Base-by-base conservation (phyloP, 306 rosid species). In the Astragalus membranaceus region DNA sequence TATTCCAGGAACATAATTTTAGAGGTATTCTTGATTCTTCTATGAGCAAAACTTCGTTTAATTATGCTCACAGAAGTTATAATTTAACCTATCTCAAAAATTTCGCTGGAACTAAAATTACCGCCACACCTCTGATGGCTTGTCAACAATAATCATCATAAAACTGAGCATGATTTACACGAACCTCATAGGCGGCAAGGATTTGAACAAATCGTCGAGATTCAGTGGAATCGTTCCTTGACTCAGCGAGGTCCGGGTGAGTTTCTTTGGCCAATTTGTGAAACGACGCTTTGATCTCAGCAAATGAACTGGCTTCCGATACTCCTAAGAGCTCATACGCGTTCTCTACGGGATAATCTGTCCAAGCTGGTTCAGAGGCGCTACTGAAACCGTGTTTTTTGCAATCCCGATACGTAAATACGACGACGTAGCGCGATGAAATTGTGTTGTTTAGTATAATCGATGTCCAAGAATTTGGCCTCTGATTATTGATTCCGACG, bases 131-230 rank as follows among this genome's bases (percentile, higher is more conserved):
- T 17, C 30, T 15, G 59, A 66, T 42, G 52, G 4, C 36, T 26
- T 33, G 48, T 4, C 41, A 43, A 48, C 37, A 8, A 37, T 47
- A 42, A 58, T 26, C n/a, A 59, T 53, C 36, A 60, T 15, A 62
- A 37, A 67, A 14, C 32, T 3, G 46, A 47, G 32, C 61, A 47
- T 7, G 39, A 57, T 58, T 58, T 0, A 29, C 71, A 73, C 75
- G 5, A 62, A 88, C 98, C 97, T 93, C 96, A n/a, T 90, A 93
- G 15, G 98, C 98, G 14, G 98, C 94, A 0, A 90, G 94, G 50
- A 90, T 90, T 88, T 84, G 94, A 55, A 93, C 93, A 64, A 93
- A 93, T 35, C 92, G 87, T 72, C 69, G 73, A 14, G 92, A 84
- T n/a, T 83, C 88, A 48, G 77, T 60, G 76, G 90, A 82, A 71